Evolutionary conservation across 2,329 filamentous ascomycete species (phyloP), one percentile per base, ranked within the genome.

Genomic region (Fusarium hostae): DNA sequence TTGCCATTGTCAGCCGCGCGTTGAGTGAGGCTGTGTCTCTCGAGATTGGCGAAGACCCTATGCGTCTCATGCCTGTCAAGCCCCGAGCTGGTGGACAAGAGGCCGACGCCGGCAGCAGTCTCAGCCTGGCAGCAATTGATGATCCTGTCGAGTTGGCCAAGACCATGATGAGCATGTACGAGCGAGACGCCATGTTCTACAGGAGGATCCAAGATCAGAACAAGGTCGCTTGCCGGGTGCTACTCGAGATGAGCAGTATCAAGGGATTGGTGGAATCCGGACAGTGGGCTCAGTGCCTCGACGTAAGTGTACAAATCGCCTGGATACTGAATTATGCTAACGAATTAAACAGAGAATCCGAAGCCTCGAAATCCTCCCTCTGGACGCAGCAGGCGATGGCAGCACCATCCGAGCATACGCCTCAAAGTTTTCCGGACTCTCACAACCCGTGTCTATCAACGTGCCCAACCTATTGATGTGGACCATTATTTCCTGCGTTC

Each of bases 381-480:
- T 97, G 48, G 86, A 90, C 54, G 91, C 93, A 20, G 83, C 84
- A 28, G 93, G 94, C 76, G 92, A 95, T 77, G 90, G 96, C 63
- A 88, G 90, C 76, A 88, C 86, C 52, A 95, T 99, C 82, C 93
- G 96, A 70, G 87, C 87, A 72, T 91, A 91, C 67, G 94, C 95
- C 2, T 90, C 93, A 76, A 91, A 91, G 68, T 98, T 99, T 83
- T 89, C 93, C 20, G 86, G 88, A 3, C 87, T 97, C 43, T 89
- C 94, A 7, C 90, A 94, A 73, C 89, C 94, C 11, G 92, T 99
- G 43, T 92, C 95, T 5, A 91, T 94, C 79, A 97, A 96, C 77
- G 91, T 98, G 75, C 95, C 95, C 22, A 94, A 95, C 81, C 86
- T 98, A 69, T 88, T 99, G 70, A 92, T 97, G 84, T 98, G 96